A percentile compares a stretch with the other conserved stretches of the same genome.
phyloP scores from a whole-genome alignment of 2,329 filamentous ascomycete genomes.

The Onygena corvina region DNA sequence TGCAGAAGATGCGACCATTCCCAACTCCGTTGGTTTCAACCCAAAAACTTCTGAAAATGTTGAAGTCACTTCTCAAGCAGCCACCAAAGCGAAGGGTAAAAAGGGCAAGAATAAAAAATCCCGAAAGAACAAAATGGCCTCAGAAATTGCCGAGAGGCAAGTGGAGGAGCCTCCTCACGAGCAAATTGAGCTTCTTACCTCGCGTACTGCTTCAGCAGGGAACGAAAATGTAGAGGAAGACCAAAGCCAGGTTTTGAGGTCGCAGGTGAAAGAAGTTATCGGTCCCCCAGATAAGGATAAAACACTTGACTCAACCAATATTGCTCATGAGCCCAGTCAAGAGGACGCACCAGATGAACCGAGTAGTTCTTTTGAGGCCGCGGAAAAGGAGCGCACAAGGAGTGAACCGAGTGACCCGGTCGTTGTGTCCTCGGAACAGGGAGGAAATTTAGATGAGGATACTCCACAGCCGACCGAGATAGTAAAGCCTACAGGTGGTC shows the following conservation, averaged over 20 bases:
- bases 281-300: not conserved
- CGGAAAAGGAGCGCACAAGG: not conserved
- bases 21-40: no score
- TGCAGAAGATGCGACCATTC: no score
- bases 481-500: not conserved
- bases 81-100: not conserved
- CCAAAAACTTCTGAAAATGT: no score
- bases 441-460: not conserved
- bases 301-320: not conserved
- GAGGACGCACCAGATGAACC: not conserved
- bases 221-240: slow-evolving; percentile 21
- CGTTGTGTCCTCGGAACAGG: not conserved
- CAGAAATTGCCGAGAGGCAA: not conserved
- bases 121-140: not conserved
- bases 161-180: slow-evolving; percentile 6
- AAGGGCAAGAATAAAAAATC: slow-evolving; percentile 7
- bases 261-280: not conserved
- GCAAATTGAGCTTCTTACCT: not conserved
- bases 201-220: slow-evolving; percentile 16
- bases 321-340: not conserved
- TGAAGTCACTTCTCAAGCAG: not conserved
- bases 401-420: not conserved
- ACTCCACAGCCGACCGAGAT: not conserved
- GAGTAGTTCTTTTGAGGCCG: not conserved
- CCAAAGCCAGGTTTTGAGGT: not conserved